These are phyloP conservation scores for Letharia columbiana DNA, from an alignment of 495 filamentous ascomycete genomes.

Conservation along the genomic window DNA sequence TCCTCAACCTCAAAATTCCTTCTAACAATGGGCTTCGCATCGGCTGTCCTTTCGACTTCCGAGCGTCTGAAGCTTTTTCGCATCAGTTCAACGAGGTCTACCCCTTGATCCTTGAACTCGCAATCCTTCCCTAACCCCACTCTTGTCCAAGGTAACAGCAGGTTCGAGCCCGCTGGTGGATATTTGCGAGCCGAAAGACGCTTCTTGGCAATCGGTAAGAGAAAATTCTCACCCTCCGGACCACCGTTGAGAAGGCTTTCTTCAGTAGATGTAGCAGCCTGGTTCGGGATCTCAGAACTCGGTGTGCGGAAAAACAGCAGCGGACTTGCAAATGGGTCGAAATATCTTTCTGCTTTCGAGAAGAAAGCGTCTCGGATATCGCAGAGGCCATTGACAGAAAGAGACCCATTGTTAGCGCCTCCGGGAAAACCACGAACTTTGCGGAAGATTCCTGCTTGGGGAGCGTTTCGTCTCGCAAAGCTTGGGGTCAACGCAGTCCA, in stretches of 20 bases:
- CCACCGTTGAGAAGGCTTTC: background rate
- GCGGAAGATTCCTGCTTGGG: background rate
- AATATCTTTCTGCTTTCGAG: slow-evolving; percentile 39
- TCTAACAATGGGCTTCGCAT: background rate
- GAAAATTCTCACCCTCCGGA: background rate
- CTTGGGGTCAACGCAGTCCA: slow-evolving; percentile 27
- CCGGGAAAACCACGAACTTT: background rate
- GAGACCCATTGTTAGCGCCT: background rate
- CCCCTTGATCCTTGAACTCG: slow-evolving; percentile 20
- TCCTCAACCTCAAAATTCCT: slow-evolving; percentile 15
- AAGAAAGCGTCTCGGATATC: slow-evolving; percentile 38
- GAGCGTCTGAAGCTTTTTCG: slow-evolving; percentile 14
- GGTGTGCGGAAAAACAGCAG: slow-evolving; percentile 49
- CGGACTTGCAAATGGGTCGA: slow-evolving; percentile 53
- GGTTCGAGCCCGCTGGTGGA: slow-evolving; percentile 20
- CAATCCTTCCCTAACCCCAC: slow-evolving; percentile 20
- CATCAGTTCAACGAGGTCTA: slow-evolving; percentile 21
- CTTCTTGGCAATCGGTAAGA: slow-evolving; percentile 3
- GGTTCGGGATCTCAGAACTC: slow-evolving; percentile 33
- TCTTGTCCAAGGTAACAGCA: slow-evolving; percentile 19
- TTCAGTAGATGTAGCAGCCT: background rate
- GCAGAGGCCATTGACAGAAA: background rate
- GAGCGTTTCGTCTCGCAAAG: background rate
- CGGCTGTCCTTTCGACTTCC: background rate
- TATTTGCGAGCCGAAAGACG: slow-evolving; percentile 19